Conservation (phyloP, 805 yeast genomes). For the Candida orba region DNA sequence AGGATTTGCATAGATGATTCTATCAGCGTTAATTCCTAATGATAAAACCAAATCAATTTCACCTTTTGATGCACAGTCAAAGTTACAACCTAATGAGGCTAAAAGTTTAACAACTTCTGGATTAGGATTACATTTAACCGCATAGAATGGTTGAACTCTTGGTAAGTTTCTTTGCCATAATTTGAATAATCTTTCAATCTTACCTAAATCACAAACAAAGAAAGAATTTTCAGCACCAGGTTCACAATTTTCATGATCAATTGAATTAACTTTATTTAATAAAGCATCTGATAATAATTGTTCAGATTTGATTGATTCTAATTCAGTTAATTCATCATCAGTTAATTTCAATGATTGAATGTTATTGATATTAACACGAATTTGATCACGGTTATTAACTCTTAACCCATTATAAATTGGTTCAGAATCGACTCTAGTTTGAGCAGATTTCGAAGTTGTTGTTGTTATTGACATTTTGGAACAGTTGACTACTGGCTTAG, state of each 20-base stretch:
- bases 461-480: constrained; percentile 17
- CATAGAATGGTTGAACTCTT: constrained; percentile 78
- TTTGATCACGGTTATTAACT: not conserved
- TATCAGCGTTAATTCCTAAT: constrained; percentile 54
- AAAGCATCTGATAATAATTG: constrained; percentile 34
- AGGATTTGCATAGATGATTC: constrained; percentile 89
- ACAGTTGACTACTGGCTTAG: not conserved
- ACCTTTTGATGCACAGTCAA: constrained; percentile 88
- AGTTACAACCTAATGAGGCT: constrained; percentile 59
- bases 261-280: constrained; percentile 29
- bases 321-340: constrained; percentile 2
- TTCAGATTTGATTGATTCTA: constrained; percentile 28
- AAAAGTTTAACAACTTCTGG: constrained; percentile 48
- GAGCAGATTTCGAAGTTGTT: constrained; percentile 7
- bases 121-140: constrained; percentile 90
- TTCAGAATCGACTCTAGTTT: constrained; percentile 1
- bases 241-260: constrained; percentile 52
- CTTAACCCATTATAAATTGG: not conserved
- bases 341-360: not conserved
- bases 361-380: too few species aligned
- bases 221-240: constrained; percentile 83
- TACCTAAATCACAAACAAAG: constrained; percentile 79
- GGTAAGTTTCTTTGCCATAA: constrained; percentile 66
- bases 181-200: constrained; percentile 51
- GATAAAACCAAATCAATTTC: constrained; percentile 67